Base-by-base conservation (phyloP, 2,329 filamentous ascomycete species). In the Macrophomina phaseolina region DNA sequence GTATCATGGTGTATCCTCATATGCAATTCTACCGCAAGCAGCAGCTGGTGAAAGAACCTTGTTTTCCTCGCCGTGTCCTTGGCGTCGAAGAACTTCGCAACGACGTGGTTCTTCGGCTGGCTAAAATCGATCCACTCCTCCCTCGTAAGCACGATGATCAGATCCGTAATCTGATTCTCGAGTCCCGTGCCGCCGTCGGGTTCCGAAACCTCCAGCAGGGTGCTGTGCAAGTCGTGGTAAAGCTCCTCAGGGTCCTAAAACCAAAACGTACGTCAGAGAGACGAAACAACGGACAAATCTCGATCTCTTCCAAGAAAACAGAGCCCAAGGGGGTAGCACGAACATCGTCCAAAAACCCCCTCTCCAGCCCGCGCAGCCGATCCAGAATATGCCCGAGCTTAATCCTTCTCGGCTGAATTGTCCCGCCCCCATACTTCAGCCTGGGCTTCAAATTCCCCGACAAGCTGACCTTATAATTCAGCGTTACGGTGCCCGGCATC, bases 61-160 rank as follows among this genome's bases (percentile, higher is more conserved):
- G 86, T 84, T 71, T 90, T 90, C 67, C 84, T 83, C 18, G 81
- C 78, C 53, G 84, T 81, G 70, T 89, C 88, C 18, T 82, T 80
- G 42, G 84, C 81, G 66, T 83, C 89, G 68, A 93, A 90, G 77
- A 90, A 92, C 64, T 89, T 87, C 3, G 91, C 91, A 30, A 90
- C 87, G 28, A 92, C 88, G 73, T 93, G 91, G 72, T 92, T 91
- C 72, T 86, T 86, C 4, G 86, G 85, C 42, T 84, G 81, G 34
- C 89, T 90, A 71, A 92, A 91, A 76, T 93, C 90, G 70, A 90
- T 88, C 91, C 91, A 93, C 67, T 87, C 84, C 0, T 86, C 83
- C n/a, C 89, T 84, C 1, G 89, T 89, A 11, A 93, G 80, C 0
- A 90, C 89, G 70, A 87, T 83, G 66, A 92, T 88, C 28, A 93